Evolutionary conservation across 1,139 yeast species (phyloP).

Genomic region (Petasospora rhodanensis): DNA sequence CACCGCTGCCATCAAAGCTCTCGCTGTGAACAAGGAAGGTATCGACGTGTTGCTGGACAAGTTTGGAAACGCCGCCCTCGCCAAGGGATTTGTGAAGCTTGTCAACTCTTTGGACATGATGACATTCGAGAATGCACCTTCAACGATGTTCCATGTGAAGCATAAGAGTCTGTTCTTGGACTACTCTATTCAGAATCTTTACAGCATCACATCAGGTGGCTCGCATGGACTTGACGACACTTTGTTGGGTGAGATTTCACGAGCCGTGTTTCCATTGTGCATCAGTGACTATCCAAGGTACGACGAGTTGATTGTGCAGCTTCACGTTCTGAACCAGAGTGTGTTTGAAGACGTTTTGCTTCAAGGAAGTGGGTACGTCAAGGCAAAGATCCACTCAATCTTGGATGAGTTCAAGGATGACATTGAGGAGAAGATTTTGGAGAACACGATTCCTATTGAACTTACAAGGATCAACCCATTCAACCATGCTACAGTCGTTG

Average conservation of each 20-base stretch:
- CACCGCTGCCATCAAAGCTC: slow-evolving; percentile 26
- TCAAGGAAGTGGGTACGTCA: slow-evolving; percentile 14
- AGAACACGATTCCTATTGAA: slow-evolving; percentile 22
- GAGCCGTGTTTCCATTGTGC: slow-evolving; percentile 21
- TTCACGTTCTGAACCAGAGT: slow-evolving; percentile 11
- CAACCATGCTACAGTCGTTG: neutral
- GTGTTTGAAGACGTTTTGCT: slow-evolving; percentile 10
- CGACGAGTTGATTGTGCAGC: slow-evolving; percentile 22
- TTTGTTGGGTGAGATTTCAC: slow-evolving; percentile 9
- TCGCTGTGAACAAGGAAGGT: slow-evolving; percentile 28
- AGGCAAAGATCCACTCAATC: slow-evolving; percentile 18
- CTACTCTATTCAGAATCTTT: slow-evolving; percentile 18
- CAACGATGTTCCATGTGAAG: slow-evolving; percentile 26
- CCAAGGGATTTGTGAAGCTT: slow-evolving; percentile 12
- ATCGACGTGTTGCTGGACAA: slow-evolving; percentile 14
- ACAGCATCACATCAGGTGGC: slow-evolving; percentile 9
- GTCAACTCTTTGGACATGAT: slow-evolving; percentile 16
- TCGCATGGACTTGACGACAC: slow-evolving; percentile 1
- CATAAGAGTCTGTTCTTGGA: slow-evolving; percentile 22
- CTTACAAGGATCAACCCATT: slow-evolving; percentile 39
- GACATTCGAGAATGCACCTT: slow-evolving; percentile 22
- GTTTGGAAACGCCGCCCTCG: slow-evolving; percentile 9
- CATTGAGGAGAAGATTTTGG: slow-evolving; percentile 10
- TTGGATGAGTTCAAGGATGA: slow-evolving; percentile 22
- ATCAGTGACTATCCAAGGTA: slow-evolving; percentile 26